phyloP scores from a whole-genome alignment of 2,329 filamentous ascomycete genomes.

The Cryphonectria carpinicola region DNA sequence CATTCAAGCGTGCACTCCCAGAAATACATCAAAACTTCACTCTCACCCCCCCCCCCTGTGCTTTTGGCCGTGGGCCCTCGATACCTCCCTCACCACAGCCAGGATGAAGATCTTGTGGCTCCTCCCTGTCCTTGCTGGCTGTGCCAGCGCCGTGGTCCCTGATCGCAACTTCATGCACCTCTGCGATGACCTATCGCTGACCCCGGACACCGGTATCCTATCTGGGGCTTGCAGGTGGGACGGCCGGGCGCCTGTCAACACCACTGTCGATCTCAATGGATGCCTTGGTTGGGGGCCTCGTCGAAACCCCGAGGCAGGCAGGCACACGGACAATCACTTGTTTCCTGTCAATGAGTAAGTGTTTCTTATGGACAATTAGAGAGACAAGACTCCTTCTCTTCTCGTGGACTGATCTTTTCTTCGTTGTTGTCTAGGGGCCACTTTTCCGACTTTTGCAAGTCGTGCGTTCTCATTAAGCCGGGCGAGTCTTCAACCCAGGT shows the following conservation, averaged over 20 bases:
- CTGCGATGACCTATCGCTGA: constrained; percentile 16
- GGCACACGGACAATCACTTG: not conserved
- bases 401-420: not conserved
- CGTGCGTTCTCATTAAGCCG: constrained; percentile 14
- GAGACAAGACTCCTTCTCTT: no score
- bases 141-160: not conserved
- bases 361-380: no score
- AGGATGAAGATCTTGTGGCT: constrained; percentile 18
- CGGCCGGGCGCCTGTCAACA: not conserved
- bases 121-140: not conserved
- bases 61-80: not conserved
- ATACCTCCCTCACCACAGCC: not conserved
- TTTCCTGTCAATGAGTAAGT: constrained; percentile 17
- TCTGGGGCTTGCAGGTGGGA: constrained; percentile 8
- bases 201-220: constrained; percentile 4
- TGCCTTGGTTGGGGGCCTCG: constrained; percentile 22
- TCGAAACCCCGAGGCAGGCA: not conserved
- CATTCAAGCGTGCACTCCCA: not conserved
- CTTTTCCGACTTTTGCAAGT: constrained; percentile 15
- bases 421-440: constrained; percentile 2
- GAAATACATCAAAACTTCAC: not conserved
- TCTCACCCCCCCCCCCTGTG: not conserved
- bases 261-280: constrained; percentile 15
- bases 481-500: constrained; percentile 6
- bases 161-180: constrained; percentile 6